These are phyloP conservation scores for Colletotrichum nymphaeae DNA, from an alignment of 2,329 filamentous ascomycete species.

Conservation along the genomic window DNA sequence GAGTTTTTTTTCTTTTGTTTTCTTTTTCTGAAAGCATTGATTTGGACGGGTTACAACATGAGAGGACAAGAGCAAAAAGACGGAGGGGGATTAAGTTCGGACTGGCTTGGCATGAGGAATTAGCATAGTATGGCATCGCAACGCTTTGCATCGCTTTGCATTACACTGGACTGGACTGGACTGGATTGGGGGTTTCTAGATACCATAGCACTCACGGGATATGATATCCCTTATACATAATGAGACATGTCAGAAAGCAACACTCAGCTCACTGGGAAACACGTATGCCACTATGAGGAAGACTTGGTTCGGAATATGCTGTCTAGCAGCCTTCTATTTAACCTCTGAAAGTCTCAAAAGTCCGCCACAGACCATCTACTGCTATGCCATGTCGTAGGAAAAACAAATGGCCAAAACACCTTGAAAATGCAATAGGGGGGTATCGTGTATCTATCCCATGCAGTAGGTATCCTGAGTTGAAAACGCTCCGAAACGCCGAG, in stretches of 20 bases:
- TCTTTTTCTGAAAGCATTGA: background rate
- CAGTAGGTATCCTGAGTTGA: slow-evolving; percentile 12
- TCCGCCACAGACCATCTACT: background rate
- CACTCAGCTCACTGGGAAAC: background rate
- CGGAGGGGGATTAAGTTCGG: background rate
- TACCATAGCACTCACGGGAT: background rate
- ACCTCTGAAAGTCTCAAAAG: background rate
- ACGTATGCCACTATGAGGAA: background rate
- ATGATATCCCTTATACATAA: background rate
- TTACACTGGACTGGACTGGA: background rate
- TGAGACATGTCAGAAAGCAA: background rate
- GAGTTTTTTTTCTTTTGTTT: background rate
- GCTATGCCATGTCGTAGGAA: background rate
- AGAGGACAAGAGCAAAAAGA: background rate
- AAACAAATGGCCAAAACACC: background rate
- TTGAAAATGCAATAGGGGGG: slow-evolving; percentile 7
- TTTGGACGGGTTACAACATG: background rate
- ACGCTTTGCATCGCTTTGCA: background rate
- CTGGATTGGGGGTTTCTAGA: background rate
- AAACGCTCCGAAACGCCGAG: slow-evolving; percentile 26
- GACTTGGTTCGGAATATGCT: background rate
- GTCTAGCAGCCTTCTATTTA: background rate
- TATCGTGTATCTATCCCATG: slow-evolving; percentile 35
- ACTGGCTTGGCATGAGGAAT: background rate
- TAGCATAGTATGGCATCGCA: background rate